Percentiles rank a stretch among this genome's conserved stretches.
Evolutionary conservation across 305 asterid species (phyloP).

Genomic region (Striga hermonthica): DNA sequence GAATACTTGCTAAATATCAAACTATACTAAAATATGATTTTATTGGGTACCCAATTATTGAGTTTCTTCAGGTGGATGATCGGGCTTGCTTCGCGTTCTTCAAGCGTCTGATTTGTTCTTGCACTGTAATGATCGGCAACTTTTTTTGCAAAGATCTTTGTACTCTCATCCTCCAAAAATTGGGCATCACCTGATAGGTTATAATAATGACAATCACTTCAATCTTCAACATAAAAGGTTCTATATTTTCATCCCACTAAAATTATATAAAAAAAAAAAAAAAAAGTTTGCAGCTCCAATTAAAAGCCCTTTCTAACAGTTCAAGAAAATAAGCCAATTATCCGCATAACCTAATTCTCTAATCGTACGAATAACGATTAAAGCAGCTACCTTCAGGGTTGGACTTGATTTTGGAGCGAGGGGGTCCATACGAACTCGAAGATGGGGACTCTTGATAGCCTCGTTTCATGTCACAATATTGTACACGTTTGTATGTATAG

Average conservation of each 20-base stretch:
- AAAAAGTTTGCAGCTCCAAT: slow-evolving; percentile 13
- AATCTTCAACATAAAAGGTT: not conserved
- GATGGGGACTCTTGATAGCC: slow-evolving; percentile 73
- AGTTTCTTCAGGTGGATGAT: slow-evolving; percentile 57
- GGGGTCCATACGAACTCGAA: slow-evolving; percentile 65
- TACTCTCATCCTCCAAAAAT: slow-evolving; percentile 73
- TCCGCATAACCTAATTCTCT: not conserved
- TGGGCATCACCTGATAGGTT: slow-evolving; percentile 46
- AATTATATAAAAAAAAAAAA: slow-evolving; percentile 4
- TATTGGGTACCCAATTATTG: slow-evolving; percentile 46
- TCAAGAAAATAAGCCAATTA: not conserved
- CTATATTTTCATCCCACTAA: not conserved
- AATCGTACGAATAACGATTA: not conserved
- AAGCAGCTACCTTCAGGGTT: slow-evolving; percentile 63
- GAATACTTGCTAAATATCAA: not conserved
- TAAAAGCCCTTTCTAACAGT: slow-evolving; percentile 11
- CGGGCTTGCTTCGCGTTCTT: slow-evolving; percentile 65
- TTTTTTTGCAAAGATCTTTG: slow-evolving; percentile 68
- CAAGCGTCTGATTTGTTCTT: slow-evolving; percentile 88
- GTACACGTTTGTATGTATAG: not conserved
- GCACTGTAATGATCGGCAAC: slow-evolving; percentile 98
- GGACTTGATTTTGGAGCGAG: slow-evolving; percentile 71
- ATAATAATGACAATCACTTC: slow-evolving; percentile 16
- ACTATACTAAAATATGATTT: not conserved
- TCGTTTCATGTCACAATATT: slow-evolving; percentile 61